Base-by-base conservation (phyloP, 2,329 filamentous ascomycete species). In the Fusarium tjaetaba region DNA sequence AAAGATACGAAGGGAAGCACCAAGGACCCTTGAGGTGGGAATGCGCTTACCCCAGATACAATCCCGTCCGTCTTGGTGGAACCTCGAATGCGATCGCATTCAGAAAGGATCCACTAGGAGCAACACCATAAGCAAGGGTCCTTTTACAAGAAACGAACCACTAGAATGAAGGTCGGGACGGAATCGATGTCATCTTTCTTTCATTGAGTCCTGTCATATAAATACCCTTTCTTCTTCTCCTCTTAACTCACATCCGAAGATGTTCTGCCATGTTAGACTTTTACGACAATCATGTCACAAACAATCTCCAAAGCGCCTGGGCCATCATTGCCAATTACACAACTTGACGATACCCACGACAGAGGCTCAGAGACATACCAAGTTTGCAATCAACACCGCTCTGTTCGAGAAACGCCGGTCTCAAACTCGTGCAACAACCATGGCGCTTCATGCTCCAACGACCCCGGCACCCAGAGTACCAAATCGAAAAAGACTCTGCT, bases 401-500 rank as follows among this genome's bases (percentile, higher is more conserved):
- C 18, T 15, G 20, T 34, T 20, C 24, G 5, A 26, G 42, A 34
- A 5, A n/a, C 7, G 11, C 20, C 28, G 16, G 1, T 24, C 5
- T 1, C 30, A 7, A 16, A 20, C 4, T 14, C 30, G 30, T 20
- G 15, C 18, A 16, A 43, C 14, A 22, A n/a, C 11, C 22, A 46
- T 14, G 28, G 7, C 9, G 26, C 46, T 24, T 18, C 39, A 4
- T 15, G 5, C 26, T 34, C 53, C 10, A 11, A 49, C 41, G 51
- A 60, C 30, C 9, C 28, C 6, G 38, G 51, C 26, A 22, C 65
- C 34, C 22, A 38, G 22, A 28, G 26, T 11, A 28, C 43, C 10
- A 60, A 46, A 5, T 51, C 69, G 42, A 76, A 68, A 18, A 70
- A 59, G 57, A 75, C 71, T 16, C 14, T 61, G 5, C 48, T 61